Percentiles rank a stretch among this genome's conserved stretches.
Conservation (phyloP, 306 rosid genomes). For the Sicyos edulis region DNA sequence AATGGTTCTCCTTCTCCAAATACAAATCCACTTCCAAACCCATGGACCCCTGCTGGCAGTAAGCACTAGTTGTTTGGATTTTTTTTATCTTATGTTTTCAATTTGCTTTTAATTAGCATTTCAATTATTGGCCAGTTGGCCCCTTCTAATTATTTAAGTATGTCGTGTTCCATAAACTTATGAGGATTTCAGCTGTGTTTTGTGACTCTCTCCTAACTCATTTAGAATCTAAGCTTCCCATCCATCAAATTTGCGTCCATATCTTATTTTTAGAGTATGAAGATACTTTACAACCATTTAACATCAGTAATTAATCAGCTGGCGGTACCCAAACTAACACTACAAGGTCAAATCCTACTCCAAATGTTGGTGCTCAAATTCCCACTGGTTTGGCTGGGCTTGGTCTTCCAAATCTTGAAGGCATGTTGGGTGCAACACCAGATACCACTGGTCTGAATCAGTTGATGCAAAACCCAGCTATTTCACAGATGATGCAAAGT, state of each 20-base stretch:
- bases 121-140: background rate
- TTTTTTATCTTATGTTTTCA: background rate
- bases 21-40: constrained; percentile 90
- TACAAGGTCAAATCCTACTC: constrained; percentile 41
- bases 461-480: constrained; percentile 75
- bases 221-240: background rate
- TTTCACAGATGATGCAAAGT: constrained; percentile 84
- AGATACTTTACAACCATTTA: constrained; percentile 6
- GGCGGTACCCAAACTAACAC: constrained; percentile 52
- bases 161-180: background rate
- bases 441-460: constrained; percentile 56
- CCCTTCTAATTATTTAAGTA: background rate
- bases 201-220: background rate
- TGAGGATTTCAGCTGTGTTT: background rate
- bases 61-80: constrained; percentile 25
- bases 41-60: constrained; percentile 65
- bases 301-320: constrained; percentile 29
- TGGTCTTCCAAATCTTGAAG: constrained; percentile 59
- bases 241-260: constrained; percentile 3
- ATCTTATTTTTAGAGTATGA: background rate
- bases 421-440: constrained; percentile 51
- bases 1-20: constrained; percentile 63
- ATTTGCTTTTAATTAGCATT: background rate
- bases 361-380: constrained; percentile 49
- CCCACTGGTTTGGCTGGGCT: constrained; percentile 55